Percentiles rank a stretch among this genome's conserved stretches.
phyloP scores from a whole-genome alignment of 768 basidiomycete species.

The Rhodotorula sphaerocarpa region DNA sequence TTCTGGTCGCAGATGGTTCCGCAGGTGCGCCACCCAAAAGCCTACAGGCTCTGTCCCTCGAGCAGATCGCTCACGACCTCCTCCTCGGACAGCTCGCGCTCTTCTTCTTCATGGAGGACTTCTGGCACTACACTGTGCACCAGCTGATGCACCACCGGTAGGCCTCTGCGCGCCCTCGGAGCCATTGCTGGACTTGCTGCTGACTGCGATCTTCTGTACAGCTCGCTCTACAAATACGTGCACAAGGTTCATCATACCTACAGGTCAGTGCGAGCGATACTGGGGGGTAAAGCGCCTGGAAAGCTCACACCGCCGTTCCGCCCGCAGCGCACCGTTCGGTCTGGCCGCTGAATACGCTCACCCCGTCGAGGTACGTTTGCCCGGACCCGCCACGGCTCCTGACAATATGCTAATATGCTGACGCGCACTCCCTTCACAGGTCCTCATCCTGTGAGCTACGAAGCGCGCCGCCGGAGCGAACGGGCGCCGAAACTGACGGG shows the following conservation, averaged over 20 bases:
- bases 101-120: slow-evolving; percentile 89
- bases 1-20: slow-evolving; percentile 44
- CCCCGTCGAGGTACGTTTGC: slow-evolving; percentile 69
- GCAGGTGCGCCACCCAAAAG: slow-evolving; percentile 7
- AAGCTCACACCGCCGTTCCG: no score
- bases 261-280: no score
- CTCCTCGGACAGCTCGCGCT: slow-evolving; percentile 56
- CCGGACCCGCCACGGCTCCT: no score
- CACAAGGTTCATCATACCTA: slow-evolving; percentile 76
- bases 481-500: not conserved
- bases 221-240: slow-evolving; percentile 38
- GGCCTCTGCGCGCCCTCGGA: not conserved
- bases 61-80: not conserved
- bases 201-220: slow-evolving; percentile 32
- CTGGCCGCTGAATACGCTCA: slow-evolving; percentile 97
- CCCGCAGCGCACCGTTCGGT: slow-evolving; percentile 93
- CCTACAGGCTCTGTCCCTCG: slow-evolving; percentile 47
- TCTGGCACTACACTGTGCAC: slow-evolving; percentile 80
- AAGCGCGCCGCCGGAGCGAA: not conserved
- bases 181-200: slow-evolving; percentile 12
- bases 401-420: not conserved
- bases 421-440: not conserved
- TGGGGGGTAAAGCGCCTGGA: no score
- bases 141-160: slow-evolving; percentile 40
- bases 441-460: slow-evolving; percentile 60